phyloP scores from a whole-genome alignment of 257 asterid genomes.

The Forsythia suspensa region DNA sequence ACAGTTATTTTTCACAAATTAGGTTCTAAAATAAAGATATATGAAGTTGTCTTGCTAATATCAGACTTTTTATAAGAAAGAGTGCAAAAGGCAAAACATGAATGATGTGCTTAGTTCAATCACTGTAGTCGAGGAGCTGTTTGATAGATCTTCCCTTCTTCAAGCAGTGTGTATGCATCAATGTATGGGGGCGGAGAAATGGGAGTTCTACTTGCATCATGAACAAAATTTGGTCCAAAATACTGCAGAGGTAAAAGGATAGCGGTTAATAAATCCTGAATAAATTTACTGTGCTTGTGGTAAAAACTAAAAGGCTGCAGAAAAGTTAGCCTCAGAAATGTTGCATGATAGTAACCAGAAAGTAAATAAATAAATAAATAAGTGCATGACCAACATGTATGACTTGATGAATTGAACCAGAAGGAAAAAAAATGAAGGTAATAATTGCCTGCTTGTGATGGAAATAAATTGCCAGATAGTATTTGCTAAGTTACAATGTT shows the following conservation, averaged over 20 bases:
- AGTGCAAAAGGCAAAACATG: conserved; percentile 1
- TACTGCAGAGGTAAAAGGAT: conserved; percentile 50
- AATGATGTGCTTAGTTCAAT: conserved; percentile 20
- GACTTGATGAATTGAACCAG: too few species aligned
- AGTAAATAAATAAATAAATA: too few species aligned
- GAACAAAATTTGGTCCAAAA: conserved; percentile 77
- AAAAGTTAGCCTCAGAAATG: too few species aligned
- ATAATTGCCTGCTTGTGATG: too few species aligned
- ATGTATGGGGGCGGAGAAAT: conserved; percentile 51
- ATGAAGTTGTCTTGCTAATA: not conserved
- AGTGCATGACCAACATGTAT: too few species aligned
- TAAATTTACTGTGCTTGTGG: too few species aligned
- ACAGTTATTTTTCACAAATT: not conserved
- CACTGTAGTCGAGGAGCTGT: conserved; percentile 66
- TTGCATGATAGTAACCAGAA: too few species aligned
- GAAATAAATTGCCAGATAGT: too few species aligned
- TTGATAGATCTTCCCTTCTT: conserved; percentile 69
- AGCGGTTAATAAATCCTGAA: not conserved
- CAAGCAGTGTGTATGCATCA: conserved; percentile 81
- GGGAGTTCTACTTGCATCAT: conserved; percentile 46
- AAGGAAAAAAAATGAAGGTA: too few species aligned
- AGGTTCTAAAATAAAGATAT: not conserved
- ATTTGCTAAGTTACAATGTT: too few species aligned
- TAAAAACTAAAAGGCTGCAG: too few species aligned
- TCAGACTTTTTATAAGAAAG: not conserved